Evolutionary conservation across 228 moss, liverwort and hornwort genomes (phyloP), one percentile per base, ranked within the genome.

Genomic region (Sphagnum fallax): DNA sequence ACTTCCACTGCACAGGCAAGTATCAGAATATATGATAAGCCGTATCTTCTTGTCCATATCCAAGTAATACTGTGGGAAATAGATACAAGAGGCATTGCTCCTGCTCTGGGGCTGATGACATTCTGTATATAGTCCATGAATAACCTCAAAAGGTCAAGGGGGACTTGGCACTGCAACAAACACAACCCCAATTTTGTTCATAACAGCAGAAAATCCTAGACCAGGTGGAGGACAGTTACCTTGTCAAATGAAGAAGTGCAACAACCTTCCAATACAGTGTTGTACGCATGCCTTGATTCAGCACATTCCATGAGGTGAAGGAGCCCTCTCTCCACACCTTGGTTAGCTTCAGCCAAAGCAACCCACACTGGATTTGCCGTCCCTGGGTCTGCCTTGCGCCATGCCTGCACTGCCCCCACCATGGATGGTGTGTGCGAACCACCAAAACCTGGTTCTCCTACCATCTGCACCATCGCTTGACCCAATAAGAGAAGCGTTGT

Each of bases 381-480:
- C 71, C 82, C 85, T 52, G 72, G 76, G 73, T 88, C 86, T 52
- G 73, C 75, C 80, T 87, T 91, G 49, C 82, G 86, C 96, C 93
- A 97, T 13, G 88, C 79, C 80, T 89, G 82, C 48, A 97, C 93
- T 72, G 96, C 93, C 69, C 91, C 91, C 63, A 97, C 91, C 88
- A 93, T 90, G 47, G 96, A 97, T 67, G 93, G 96, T 52, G 96
- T 97, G 72, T 97, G 96, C 67, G 93, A 97, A 64, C 96, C 96
- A 68, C 96, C 93, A 78, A 89, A 88, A 53, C 96, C 96, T 73
- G 93, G 93, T 78, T 97, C 96, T 71, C 96, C 96, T 5, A 97
- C 82, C 64, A 97, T 83, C 96, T 96, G 66, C 53, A 49, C 52
- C 32, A 70, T 9, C 4, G 57, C 11, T 1, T 16, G 3, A 16